Evolutionary conservation across 1,139 yeast species (phyloP), one percentile per base, ranked within the genome.

Genomic region (Candida albicans): DNA sequence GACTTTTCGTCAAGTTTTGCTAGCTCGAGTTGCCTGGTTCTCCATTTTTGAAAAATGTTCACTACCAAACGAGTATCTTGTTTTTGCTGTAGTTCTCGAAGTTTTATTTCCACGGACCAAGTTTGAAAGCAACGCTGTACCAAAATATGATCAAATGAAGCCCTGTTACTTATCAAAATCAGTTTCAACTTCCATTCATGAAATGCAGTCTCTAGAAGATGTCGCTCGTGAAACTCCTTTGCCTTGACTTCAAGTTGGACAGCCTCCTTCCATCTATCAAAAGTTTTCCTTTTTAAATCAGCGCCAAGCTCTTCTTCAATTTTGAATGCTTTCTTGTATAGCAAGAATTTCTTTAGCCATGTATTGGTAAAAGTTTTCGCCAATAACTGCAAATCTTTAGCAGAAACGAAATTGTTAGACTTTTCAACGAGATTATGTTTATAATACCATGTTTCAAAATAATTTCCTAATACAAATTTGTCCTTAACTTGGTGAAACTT

Each of bases 261-360:
- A 18, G 41, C 39, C 1, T 45, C 43, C 18, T 43, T 46, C 68
- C 67, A 62, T n/a, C 41, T 34, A 2, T 33, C 22, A 22, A 59
- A 49, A 8, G 40, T 31, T 1, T 32, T 8, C 25, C 25, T 38
- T n/a, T 9, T 11, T 10, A 32, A 12, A 31, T 4, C 37, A 5
- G 12, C 3, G 11, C 11, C 27, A 24, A 15, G 12, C n/a, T 25
- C 24, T 27, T 25, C 33, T 47, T 49, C 26, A 53, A 30, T n/a
- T 10, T 37, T 28, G 3, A 40, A 39, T 7, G 52, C 51, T 8
- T 38, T 35, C 3, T 34, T 25, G 6, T 34, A 39, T 15, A 57
- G 37, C 14, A 42, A 41, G 2, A 45, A 35, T 31, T 54, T 52
- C 32, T 48, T 48, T 9, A 43, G 33, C 63, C 63, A 57, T 13